Evolutionary conservation across 1,284 basidiomycete genomes (phyloP).

Genomic region (Marasmius sp.): DNA sequence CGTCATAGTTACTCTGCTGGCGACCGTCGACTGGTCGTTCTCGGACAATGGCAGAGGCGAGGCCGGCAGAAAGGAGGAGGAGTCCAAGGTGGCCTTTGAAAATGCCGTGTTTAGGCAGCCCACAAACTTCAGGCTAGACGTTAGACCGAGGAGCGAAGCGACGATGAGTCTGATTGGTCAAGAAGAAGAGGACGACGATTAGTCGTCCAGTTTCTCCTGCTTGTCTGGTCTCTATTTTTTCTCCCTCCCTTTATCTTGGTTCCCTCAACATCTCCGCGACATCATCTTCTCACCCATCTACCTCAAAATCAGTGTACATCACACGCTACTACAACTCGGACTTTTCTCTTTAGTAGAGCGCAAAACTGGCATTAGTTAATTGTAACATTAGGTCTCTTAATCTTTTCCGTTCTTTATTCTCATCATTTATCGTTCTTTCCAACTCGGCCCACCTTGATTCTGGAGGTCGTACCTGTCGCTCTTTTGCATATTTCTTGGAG

Average conservation of each 20-base stretch:
- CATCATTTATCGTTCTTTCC: not conserved
- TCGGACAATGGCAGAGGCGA: conserved; percentile 6
- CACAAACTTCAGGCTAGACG: conserved; percentile 10
- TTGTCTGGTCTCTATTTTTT: not conserved
- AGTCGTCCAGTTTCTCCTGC: not conserved
- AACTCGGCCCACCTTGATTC: not conserved
- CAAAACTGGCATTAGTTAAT: not conserved
- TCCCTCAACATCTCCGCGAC: not conserved
- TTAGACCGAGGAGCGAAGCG: conserved; percentile 10
- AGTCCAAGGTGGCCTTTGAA: conserved; percentile 5
- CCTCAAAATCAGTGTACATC: no score
- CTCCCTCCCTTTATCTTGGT: not conserved
- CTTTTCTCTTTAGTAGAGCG: not conserved
- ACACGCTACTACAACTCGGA: no score
- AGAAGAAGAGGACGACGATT: not conserved
- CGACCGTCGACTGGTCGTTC: conserved; percentile 4
- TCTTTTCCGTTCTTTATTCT: not conserved
- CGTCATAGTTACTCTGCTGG: conserved; percentile 4
- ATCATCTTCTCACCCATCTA: not conserved
- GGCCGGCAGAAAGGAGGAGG: not conserved
- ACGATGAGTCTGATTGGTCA: not conserved
- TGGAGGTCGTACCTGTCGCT: not conserved
- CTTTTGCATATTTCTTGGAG: not conserved
- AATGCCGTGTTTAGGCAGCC: conserved; percentile 10
- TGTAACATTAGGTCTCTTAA: not conserved